These are phyloP conservation scores for Piper longum DNA, from an alignment of 164 flowering plant species.

Conservation along the genomic window DNA sequence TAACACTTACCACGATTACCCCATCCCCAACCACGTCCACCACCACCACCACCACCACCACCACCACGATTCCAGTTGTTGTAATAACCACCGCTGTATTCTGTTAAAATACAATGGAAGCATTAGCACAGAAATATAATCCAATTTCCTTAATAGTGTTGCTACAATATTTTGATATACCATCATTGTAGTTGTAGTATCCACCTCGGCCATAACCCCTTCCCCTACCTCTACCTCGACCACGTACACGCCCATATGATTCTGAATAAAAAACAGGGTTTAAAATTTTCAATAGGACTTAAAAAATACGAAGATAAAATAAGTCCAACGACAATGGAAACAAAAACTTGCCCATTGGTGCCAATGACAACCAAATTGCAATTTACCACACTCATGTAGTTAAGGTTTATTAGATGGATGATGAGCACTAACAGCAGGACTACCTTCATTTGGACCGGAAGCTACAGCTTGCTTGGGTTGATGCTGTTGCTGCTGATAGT, in stretches of 20 bases:
- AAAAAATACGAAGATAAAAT: neutral
- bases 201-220: constrained; percentile 55
- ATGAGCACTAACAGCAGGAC: neutral
- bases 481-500: constrained; percentile 14
- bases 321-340: neutral
- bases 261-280: constrained; percentile 16
- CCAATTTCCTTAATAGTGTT: no score
- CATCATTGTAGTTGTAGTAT: constrained; percentile 21
- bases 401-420: no score
- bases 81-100: constrained; percentile 34
- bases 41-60: no score
- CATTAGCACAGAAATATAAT: no score
- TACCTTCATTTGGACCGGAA: constrained; percentile 46
- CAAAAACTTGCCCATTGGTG: no score
- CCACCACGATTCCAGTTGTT: constrained; percentile 36
- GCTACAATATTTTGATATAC: neutral
- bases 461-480: constrained; percentile 37
- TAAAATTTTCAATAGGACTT: no score
- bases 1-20: constrained; percentile 28
- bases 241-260: constrained; percentile 52
- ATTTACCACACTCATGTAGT: no score
- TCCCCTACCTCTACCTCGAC: constrained; percentile 58
- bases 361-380: neutral
- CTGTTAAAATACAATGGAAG: constrained; percentile 9
- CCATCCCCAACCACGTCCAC: constrained; percentile 44